phyloP scores from a whole-genome alignment of 306 rosid genomes.

The Quercus engelmannii region DNA sequence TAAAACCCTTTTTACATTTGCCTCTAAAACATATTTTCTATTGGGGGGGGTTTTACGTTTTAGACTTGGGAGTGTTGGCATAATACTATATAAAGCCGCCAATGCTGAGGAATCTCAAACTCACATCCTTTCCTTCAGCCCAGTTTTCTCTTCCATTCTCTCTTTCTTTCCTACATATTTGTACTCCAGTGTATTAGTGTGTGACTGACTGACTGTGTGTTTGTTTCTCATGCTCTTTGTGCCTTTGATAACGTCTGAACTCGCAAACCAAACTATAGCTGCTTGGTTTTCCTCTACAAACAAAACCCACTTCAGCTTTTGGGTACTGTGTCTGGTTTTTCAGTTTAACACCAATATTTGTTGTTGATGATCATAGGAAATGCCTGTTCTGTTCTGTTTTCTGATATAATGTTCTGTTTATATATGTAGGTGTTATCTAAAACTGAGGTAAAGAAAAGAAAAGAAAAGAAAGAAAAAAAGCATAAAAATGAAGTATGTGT shows the following conservation, averaged over 20 bases:
- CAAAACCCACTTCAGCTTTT: not conserved
- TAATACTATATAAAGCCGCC: conserved; percentile 13
- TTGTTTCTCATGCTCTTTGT: conserved; percentile 6
- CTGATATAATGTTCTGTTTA: not conserved
- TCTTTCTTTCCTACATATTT: not conserved
- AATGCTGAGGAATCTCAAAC: not conserved
- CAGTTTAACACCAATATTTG: not conserved
- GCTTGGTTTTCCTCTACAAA: not conserved
- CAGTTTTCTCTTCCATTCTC: not conserved
- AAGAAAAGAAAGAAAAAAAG: not conserved
- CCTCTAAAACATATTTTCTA: not conserved
- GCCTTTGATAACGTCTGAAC: conserved; percentile 10
- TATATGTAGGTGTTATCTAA: not conserved
- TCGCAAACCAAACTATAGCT: not conserved
- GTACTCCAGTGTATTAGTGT: not conserved
- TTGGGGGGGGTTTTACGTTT: not conserved
- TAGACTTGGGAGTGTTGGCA: too few relatives aligned
- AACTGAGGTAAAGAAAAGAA: not conserved
- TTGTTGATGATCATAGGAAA: not conserved
- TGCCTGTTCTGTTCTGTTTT: not conserved
- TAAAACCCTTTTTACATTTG: not conserved
- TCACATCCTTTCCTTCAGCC: not conserved
- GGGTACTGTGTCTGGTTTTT: not conserved
- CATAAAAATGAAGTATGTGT: conserved; percentile 69
- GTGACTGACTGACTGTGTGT: not conserved